Base-by-base conservation (phyloP, 163 green algal genomes). In the Scenedesmus sp. region DNA sequence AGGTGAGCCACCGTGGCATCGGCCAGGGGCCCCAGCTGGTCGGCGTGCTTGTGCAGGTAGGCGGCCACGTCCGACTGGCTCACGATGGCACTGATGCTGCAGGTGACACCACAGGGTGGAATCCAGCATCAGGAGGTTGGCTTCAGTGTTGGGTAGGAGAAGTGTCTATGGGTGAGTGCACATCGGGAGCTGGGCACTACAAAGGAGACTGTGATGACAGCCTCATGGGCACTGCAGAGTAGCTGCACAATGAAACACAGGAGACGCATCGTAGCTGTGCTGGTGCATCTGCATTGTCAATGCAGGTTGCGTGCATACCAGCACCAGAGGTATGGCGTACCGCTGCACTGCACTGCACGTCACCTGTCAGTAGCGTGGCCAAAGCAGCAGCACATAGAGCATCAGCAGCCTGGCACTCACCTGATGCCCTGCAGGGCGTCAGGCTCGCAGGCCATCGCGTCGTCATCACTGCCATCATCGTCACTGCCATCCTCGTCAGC, bases 21-120 rank as follows among this genome's bases (percentile, higher is more conserved):
- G 35, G 88, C 88, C 33, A 88, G 68, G 3, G 81, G 61, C 4
- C 88, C 88, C 33, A 92, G 56, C 72, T 87, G 33, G 22, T 87
- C 81, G 5, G 89, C 40, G 53, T 91, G 83, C 24, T 68, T 46
- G 37, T 80, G 18, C 40, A 94, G 42, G 35, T 93, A 90, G 46
- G 18, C 22, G 26, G 92, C 30, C 40, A 94, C 68, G 79, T 94
- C 91, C 26, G 72, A 87, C 46, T 94, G 91, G 78, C 88, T 93
- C 35, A 94, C 51, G 1, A 94, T 59, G 85, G 80, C 65, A 16
- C 33, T 87, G 56, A 94, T 89, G 44, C 88, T 93, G 90, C 82
- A 90, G 68, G 26, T 65, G 35, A n/a, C 35, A 46, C 26, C 59
- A 44, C 24, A n/a, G 22, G 22, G 51, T 78, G 65, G 20, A 10